phyloP scores from a whole-genome alignment of 345 rosid genomes.

The Conringia planisiliqua region DNA sequence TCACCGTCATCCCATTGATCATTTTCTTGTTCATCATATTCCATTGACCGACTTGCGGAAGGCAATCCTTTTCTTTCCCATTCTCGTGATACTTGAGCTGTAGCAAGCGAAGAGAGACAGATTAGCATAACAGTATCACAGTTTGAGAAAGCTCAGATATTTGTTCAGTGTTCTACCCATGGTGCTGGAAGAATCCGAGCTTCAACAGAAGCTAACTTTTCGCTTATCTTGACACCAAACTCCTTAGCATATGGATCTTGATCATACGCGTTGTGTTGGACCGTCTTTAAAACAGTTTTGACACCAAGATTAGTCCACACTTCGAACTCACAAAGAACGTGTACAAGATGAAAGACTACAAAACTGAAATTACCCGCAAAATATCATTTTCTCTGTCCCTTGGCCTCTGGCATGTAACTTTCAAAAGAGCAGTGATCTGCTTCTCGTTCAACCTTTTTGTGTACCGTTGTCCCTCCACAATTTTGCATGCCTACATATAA shows the following conservation, averaged over 20 bases:
- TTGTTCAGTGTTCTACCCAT: slow-evolving; percentile 59
- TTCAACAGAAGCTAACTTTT: slow-evolving; percentile 88
- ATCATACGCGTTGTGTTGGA: slow-evolving; percentile 82
- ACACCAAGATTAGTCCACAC: background rate
- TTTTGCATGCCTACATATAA: slow-evolving; percentile 79
- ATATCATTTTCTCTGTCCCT: slow-evolving; percentile 89
- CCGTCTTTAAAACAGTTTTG: slow-evolving; percentile 51
- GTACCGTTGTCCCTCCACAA: slow-evolving; percentile 94
- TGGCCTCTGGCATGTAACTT: slow-evolving; percentile 96
- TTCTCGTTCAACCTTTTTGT: slow-evolving; percentile 91
- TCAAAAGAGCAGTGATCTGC: slow-evolving; percentile 88
- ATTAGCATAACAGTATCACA: background rate
- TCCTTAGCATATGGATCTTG: slow-evolving; percentile 97
- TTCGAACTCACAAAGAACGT: background rate
- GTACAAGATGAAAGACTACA: background rate
- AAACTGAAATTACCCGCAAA: slow-evolving; percentile 41
- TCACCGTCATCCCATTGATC: slow-evolving; percentile 97
- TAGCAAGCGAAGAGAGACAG: background rate
- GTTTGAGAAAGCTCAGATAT: background rate
- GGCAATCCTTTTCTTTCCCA: slow-evolving; percentile 94
- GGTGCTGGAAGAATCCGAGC: slow-evolving; percentile 99
- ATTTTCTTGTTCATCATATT: slow-evolving; percentile 99
- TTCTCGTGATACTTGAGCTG: slow-evolving; percentile 98
- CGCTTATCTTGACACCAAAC: slow-evolving; percentile 90
- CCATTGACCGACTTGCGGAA: slow-evolving; percentile 99